Percentiles rank a stretch among this genome's conserved stretches.
phyloP scores from a whole-genome alignment of 441 rosid species.

The Mallotus japonicus region DNA sequence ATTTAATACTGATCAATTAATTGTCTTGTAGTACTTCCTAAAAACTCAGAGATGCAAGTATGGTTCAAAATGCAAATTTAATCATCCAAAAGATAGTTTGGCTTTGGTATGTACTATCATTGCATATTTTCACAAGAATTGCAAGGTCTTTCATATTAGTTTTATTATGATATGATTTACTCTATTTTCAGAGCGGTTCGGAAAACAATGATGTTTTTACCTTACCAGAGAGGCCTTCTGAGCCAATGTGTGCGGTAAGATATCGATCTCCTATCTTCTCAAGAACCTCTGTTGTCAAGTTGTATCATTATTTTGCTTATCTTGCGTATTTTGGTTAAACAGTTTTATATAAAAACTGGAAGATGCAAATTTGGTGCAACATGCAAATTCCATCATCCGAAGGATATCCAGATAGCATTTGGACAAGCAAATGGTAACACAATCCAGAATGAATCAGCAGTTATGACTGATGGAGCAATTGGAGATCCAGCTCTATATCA shows the following conservation, averaged over 20 bases:
- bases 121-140: conserved; percentile 19
- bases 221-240: conserved; percentile 86
- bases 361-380: conserved; percentile 85
- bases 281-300: background rate
- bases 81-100: conserved; percentile 68
- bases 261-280: conserved; percentile 19
- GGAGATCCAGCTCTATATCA: conserved; percentile 53
- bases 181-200: conserved; percentile 48
- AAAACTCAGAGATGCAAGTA: conserved; percentile 95
- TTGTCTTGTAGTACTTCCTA: conserved; percentile 63
- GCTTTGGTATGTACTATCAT: conserved; percentile 44
- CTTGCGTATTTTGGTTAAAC: conserved; percentile 32
- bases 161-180: conserved; percentile 21
- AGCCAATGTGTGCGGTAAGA: conserved; percentile 82
- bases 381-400: conserved; percentile 97
- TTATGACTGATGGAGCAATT: conserved; percentile 31
- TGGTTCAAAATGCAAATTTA: conserved; percentile 86
- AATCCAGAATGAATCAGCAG: conserved; percentile 35
- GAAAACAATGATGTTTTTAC: conserved; percentile 41
- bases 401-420: conserved; percentile 53
- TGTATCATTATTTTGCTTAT: conserved; percentile 22
- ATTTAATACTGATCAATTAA: conserved; percentile 19
- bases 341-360: conserved; percentile 94
- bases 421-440: conserved; percentile 44
- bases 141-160: conserved; percentile 12